These are phyloP conservation scores for Gnomoniopsis sp. DNA, from an alignment of 2,329 filamentous ascomycete species.

Conservation along the genomic window DNA sequence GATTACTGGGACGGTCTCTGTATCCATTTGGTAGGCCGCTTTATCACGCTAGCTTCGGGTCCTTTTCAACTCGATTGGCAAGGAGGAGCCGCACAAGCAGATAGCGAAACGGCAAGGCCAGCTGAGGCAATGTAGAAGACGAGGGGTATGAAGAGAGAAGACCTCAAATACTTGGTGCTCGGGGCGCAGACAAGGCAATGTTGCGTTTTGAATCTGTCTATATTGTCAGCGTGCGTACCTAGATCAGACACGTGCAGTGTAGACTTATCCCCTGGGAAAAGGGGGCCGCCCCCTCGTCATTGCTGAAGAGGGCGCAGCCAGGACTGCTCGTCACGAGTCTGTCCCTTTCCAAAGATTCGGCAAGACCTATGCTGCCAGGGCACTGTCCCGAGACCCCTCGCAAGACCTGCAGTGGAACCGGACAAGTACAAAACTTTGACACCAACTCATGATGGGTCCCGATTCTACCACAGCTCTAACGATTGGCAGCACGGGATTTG, in stretches of 20 bases:
- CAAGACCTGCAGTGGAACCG: conserved; percentile 34
- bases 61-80: no score
- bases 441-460: conserved; percentile 90
- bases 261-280: conserved; percentile 49
- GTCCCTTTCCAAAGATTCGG: conserved; percentile 31
- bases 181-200: no score
- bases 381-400: conserved; percentile 22
- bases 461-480: conserved; percentile 21
- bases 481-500: no score
- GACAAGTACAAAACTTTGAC: conserved; percentile 95
- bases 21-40: no score
- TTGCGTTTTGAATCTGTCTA: not conserved
- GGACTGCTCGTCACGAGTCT: conserved; percentile 38
- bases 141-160: no score
- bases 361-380: conserved; percentile 1
- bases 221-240: conserved; percentile 24
- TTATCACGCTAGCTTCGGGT: no score
- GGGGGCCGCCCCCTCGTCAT: conserved; percentile 49
- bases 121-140: no score
- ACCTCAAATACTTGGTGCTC: no score
- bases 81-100: no score
- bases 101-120: no score
- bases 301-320: conserved; percentile 48
- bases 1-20: no score
- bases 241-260: conserved; percentile 5